A percentile compares a stretch with the other conserved stretches of the same genome.
Evolutionary conservation across 148 eudicot genomes (phyloP).

Genomic region (Beta vulgaris): DNA sequence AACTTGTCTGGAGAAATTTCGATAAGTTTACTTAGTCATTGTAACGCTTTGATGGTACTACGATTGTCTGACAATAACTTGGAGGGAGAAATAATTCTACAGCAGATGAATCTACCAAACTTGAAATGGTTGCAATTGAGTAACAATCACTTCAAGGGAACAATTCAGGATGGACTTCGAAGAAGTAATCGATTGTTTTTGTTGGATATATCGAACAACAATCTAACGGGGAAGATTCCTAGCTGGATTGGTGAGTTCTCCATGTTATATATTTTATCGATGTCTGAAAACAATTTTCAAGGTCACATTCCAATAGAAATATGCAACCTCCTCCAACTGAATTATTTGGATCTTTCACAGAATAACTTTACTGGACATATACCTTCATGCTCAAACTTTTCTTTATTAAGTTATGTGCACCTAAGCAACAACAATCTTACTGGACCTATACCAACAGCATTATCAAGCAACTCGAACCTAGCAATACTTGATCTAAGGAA

Average conservation of each 20-base stretch:
- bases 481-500: constrained; percentile 17
- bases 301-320: not conserved
- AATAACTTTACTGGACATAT: constrained; percentile 6
- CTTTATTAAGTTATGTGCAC: not conserved
- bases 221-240: not conserved
- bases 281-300: not conserved
- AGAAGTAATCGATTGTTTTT: not conserved
- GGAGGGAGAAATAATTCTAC: not conserved
- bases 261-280: not conserved
- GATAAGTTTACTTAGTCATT: not conserved
- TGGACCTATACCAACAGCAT: constrained; percentile 7
- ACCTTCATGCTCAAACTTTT: constrained; percentile 15
- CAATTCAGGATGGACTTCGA: not conserved
- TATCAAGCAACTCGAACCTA: not conserved
- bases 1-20: not conserved
- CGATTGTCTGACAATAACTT: not conserved
- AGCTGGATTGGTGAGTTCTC: not conserved
- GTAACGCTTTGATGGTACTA: not conserved
- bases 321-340: not conserved
- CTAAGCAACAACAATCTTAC: constrained; percentile 6
- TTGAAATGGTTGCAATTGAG: not conserved
- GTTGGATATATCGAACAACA: constrained; percentile 14
- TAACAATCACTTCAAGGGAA: not conserved
- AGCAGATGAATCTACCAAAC: constrained; percentile 3
- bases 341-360: constrained; percentile 1